These are phyloP conservation scores for Cyclotella kingstonii DNA, from an alignment of 108 stramenopile species.

Conservation along the genomic window DNA sequence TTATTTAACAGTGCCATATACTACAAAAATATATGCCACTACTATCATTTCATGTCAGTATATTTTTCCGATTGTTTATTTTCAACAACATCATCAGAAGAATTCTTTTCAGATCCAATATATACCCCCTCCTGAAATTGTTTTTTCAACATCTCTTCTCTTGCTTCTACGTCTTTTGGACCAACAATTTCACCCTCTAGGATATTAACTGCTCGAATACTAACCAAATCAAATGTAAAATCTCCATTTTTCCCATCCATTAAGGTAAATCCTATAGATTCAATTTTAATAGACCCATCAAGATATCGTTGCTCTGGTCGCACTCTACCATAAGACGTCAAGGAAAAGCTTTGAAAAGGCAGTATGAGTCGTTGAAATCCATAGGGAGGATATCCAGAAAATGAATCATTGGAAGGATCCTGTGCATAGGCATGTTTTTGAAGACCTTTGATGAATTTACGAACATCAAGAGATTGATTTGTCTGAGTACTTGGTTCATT, in stretches of 20 bases:
- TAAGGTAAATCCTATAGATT: conserved; percentile 74
- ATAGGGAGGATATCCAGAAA: conserved; percentile 25
- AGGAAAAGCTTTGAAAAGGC: conserved; percentile 62
- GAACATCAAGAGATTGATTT: conserved; percentile 30
- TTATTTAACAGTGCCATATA: too few species aligned
- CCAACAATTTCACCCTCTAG: conserved; percentile 39
- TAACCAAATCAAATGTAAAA: conserved; percentile 76
- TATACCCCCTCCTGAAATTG: neutral
- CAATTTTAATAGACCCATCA: conserved; percentile 60
- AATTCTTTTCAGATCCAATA: neutral
- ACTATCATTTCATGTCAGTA: too few species aligned
- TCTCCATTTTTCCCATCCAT: conserved; percentile 83
- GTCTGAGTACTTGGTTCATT: neutral
- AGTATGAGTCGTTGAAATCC: conserved; percentile 47
- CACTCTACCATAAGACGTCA: conserved; percentile 64
- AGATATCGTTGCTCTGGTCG: conserved; percentile 57
- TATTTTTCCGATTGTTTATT: too few species aligned
- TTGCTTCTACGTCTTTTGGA: conserved; percentile 20
- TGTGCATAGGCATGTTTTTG: conserved; percentile 1
- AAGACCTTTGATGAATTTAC: conserved; percentile 14
- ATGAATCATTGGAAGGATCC: conserved; percentile 33
- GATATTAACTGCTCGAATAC: conserved; percentile 72
- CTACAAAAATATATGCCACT: too few species aligned
- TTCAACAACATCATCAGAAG: neutral
- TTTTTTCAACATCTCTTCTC: conserved; percentile 16